Conservation (phyloP, 2,329 filamentous ascomycete genomes). For the Scedosporium minutisporum region DNA sequence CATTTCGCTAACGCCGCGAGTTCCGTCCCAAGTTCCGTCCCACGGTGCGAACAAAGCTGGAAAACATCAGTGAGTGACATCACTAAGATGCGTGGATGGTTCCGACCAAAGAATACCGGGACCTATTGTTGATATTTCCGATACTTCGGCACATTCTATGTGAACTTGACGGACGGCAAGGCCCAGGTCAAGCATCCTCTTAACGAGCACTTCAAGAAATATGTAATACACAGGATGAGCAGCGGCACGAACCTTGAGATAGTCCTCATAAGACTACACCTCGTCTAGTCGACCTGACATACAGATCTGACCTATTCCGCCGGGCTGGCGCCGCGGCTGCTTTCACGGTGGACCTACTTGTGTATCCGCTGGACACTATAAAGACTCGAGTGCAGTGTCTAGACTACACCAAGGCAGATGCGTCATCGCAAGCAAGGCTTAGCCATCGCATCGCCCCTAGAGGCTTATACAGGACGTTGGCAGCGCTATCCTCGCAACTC, state of each 20-base stretch:
- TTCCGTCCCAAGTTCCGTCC: too few species aligned
- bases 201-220: too few species aligned
- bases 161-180: too few species aligned
- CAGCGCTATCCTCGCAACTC: slow-evolving; percentile 72
- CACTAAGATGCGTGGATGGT: too few species aligned
- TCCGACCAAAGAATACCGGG: too few species aligned
- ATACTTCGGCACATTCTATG: too few species aligned
- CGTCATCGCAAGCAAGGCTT: slow-evolving; percentile 35
- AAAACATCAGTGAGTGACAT: too few species aligned
- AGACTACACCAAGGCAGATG: slow-evolving; percentile 58
- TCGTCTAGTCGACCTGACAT: background rate
- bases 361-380: slow-evolving; percentile 83
- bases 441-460: slow-evolving; percentile 47
- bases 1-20: too few species aligned
- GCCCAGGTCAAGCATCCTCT: too few species aligned
- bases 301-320: slow-evolving; percentile 27
- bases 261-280: background rate
- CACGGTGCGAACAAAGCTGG: too few species aligned
- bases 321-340: too few species aligned
- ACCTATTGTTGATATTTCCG: too few species aligned
- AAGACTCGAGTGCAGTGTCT: slow-evolving; percentile 83
- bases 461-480: slow-evolving; percentile 83
- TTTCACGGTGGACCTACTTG: slow-evolving; percentile 73
- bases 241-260: background rate
- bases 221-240: background rate